Percentiles rank a stretch among this genome's conserved stretches.
These are phyloP conservation scores for Jacaranda copaia DNA, from an alignment of 257 asterid species.

Conservation along the genomic window DNA sequence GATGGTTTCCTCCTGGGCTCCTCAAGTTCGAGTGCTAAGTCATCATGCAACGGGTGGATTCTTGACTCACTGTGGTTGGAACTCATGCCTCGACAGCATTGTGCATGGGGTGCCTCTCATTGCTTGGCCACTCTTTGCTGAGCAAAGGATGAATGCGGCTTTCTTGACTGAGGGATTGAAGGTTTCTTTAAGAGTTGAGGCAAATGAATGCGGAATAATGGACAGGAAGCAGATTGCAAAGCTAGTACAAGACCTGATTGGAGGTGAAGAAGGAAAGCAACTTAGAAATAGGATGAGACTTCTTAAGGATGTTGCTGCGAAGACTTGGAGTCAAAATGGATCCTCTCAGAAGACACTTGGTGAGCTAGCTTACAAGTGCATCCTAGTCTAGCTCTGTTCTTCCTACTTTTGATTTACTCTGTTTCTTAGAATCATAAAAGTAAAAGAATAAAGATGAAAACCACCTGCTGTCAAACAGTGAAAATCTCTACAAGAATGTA, in stretches of 20 bases:
- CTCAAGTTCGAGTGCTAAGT: not conserved
- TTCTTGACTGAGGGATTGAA: slow-evolving; percentile 40
- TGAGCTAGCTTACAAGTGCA: slow-evolving; percentile 3
- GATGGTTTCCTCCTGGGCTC: slow-evolving; percentile 29
- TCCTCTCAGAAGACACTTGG: not conserved
- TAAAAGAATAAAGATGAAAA: not conserved
- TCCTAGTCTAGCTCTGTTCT: no score
- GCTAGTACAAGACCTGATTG: slow-evolving; percentile 37
- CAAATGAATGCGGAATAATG: slow-evolving; percentile 38
- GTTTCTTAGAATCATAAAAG: no score
- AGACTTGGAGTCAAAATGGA: slow-evolving; percentile 23
- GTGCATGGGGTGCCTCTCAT: slow-evolving; percentile 52
- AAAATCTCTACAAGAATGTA: no score
- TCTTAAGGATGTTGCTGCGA: slow-evolving; percentile 42
- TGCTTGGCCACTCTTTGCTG: slow-evolving; percentile 58
- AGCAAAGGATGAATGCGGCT: slow-evolving; percentile 52
- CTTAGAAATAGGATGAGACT: slow-evolving; percentile 43
- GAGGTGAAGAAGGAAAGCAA: slow-evolving; percentile 44
- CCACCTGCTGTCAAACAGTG: no score
- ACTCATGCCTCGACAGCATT: slow-evolving; percentile 43
- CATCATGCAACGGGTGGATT: not conserved
- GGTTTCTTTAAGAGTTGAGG: slow-evolving; percentile 46
- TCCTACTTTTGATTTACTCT: no score
- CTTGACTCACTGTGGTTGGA: slow-evolving; percentile 23
- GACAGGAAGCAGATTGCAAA: slow-evolving; percentile 38